Evolutionary conservation across 352 stramenopile species (phyloP).

Genomic region (Pilasporangium apinafurcum): DNA sequence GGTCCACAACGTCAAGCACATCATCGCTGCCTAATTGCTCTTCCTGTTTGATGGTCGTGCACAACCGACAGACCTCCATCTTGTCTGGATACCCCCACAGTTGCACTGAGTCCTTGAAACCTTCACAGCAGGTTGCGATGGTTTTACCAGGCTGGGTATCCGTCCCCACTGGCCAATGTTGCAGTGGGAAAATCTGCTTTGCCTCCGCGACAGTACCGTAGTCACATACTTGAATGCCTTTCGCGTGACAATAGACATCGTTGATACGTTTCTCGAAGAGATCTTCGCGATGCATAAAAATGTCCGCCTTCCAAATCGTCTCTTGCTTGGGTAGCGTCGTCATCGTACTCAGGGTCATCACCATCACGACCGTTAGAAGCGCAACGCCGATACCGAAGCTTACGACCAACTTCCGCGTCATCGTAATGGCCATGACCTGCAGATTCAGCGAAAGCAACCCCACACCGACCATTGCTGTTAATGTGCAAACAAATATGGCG

Average conservation of each 20-base stretch:
- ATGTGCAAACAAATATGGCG: too few species aligned
- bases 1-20: constrained; percentile 22
- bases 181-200: constrained; percentile 27
- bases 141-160: constrained; percentile 18
- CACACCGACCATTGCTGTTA: too few species aligned
- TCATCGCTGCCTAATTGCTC: constrained; percentile 15
- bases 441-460: too few species aligned
- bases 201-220: constrained; percentile 29
- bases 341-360: constrained; percentile 11
- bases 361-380: constrained; percentile 8
- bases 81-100: constrained; percentile 43
- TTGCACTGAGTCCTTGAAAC: constrained; percentile 29
- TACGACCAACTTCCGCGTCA: too few species aligned
- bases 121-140: constrained; percentile 25
- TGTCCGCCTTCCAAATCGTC: constrained; percentile 19
- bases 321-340: constrained; percentile 9
- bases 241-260: constrained; percentile 41
- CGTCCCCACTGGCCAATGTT: constrained; percentile 29
- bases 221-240: constrained; percentile 30
- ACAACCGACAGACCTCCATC: constrained; percentile 41
- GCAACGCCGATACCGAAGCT: too few species aligned
- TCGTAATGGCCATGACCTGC: too few species aligned
- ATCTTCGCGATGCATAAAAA: constrained; percentile 15
- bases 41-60: constrained; percentile 20
- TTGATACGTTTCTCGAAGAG: constrained; percentile 30